phyloP scores from a whole-genome alignment of 2,329 filamentous ascomycete species.

The Fusarium siculi region DNA sequence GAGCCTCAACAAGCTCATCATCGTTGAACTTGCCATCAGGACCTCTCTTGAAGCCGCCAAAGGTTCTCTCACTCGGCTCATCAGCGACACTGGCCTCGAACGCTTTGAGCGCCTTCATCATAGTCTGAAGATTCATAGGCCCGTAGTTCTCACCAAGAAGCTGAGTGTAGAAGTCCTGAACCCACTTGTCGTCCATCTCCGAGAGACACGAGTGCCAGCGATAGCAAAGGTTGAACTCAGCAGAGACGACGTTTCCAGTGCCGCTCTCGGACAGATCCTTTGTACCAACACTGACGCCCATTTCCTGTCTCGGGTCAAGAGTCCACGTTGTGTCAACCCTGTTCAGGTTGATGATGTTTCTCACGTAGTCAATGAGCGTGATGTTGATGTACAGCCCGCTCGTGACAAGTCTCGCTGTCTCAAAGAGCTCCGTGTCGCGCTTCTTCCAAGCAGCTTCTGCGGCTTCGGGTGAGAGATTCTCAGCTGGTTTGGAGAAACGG shows the following conservation, averaged over 20 bases:
- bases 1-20: constrained; percentile 78
- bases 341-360: constrained; percentile 75
- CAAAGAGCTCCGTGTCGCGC: constrained; percentile 81
- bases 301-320: constrained; percentile 78
- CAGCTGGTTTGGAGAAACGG: constrained; percentile 75
- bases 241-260: constrained; percentile 84
- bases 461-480: constrained; percentile 60
- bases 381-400: constrained; percentile 83
- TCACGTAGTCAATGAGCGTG: constrained; percentile 79
- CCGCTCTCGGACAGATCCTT: constrained; percentile 72
- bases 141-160: constrained; percentile 67
- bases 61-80: constrained; percentile 76
- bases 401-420: constrained; percentile 80
- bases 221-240: constrained; percentile 90
- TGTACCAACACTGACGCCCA: constrained; percentile 65
- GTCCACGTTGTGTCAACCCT: constrained; percentile 78
- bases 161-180: constrained; percentile 72
- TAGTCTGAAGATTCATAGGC: constrained; percentile 67
- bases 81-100: constrained; percentile 69
- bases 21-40: constrained; percentile 77
- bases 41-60: constrained; percentile 73
- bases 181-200: constrained; percentile 82
- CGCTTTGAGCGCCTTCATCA: constrained; percentile 70
- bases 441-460: constrained; percentile 68
- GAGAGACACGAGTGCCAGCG: constrained; percentile 86